Percentiles rank a stretch among this genome's conserved stretches.
Evolutionary conservation across 768 basidiomycete genomes (phyloP).

Genomic region (Suillus hirtellus): DNA sequence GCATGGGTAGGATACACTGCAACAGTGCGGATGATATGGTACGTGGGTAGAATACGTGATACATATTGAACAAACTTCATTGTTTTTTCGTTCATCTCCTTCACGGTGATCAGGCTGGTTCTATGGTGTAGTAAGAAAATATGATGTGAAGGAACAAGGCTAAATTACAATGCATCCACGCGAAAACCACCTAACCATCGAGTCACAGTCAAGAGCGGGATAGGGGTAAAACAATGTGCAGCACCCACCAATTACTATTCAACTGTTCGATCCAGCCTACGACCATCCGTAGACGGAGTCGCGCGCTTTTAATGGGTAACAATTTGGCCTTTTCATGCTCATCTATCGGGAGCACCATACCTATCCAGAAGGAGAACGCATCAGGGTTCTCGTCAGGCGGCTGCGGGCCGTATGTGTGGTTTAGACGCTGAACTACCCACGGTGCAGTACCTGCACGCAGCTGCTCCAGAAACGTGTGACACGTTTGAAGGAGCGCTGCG

Average conservation of each 20-base stretch:
- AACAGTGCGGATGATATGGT: not conserved
- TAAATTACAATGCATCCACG: conserved; percentile 63
- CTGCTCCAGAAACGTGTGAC: conserved; percentile 61
- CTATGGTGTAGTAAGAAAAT: not conserved
- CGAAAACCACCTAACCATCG: conserved; percentile 67
- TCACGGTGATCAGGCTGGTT: not conserved
- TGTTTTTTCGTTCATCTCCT: not conserved
- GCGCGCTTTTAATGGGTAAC: conserved; percentile 74
- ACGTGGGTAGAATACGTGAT: conserved; percentile 5
- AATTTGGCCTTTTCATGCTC: conserved; percentile 88
- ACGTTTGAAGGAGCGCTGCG: conserved; percentile 46
- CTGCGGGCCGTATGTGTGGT: conserved; percentile 75
- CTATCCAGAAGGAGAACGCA: conserved; percentile 88
- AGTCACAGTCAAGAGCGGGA: conserved; percentile 22
- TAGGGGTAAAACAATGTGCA: conserved; percentile 13
- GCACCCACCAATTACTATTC: conserved; percentile 51
- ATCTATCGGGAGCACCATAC: conserved; percentile 86
- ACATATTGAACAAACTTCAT: not conserved
- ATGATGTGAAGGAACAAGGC: not conserved
- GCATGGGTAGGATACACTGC: conserved; percentile 2
- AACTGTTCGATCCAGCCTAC: conserved; percentile 94
- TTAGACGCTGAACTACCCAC: conserved; percentile 89
- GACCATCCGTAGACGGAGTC: conserved; percentile 79
- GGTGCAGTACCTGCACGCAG: conserved; percentile 75
- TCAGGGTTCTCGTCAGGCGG: conserved; percentile 61